These are phyloP conservation scores for Phytophthora megakarya DNA, from an alignment of 352 stramenopile genomes.

Conservation along the genomic window DNA sequence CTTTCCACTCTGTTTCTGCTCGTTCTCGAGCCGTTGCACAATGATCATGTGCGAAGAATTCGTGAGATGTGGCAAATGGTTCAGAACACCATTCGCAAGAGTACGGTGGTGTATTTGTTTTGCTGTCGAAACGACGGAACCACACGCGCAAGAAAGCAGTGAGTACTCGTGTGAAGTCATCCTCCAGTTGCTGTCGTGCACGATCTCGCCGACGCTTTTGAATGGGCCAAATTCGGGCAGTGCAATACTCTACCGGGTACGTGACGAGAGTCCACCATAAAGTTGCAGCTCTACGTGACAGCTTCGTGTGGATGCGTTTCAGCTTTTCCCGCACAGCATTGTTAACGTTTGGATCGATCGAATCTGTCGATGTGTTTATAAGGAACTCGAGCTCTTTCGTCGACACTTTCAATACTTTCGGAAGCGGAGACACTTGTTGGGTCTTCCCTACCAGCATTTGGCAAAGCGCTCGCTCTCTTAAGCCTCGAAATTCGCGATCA, in stretches of 20 bases:
- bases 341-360: not conserved
- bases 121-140: conserved; percentile 30
- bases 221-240: conserved; percentile 13
- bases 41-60: conserved; percentile 36
- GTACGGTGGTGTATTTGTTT: conserved; percentile 29
- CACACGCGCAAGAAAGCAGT: conserved; percentile 25
- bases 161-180: conserved; percentile 27
- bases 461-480: conserved; percentile 22
- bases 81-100: conserved; percentile 38
- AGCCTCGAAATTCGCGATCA: conserved; percentile 17
- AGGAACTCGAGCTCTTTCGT: conserved; percentile 18
- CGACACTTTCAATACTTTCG: conserved; percentile 13
- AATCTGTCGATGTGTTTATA: not conserved
- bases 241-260: conserved; percentile 27
- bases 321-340: conserved; percentile 1
- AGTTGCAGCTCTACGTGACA: conserved; percentile 7
- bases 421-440: conserved; percentile 8
- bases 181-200: conserved; percentile 20
- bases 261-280: conserved; percentile 23
- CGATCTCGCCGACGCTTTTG: conserved; percentile 8
- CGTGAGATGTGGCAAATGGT: conserved; percentile 21
- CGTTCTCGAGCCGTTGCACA: conserved; percentile 13
- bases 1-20: conserved; percentile 27
- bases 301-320: not conserved
- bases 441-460: conserved; percentile 28